Base-by-base conservation (phyloP, 2,329 filamentous ascomycete species). In the Colletotrichum magnum region DNA sequence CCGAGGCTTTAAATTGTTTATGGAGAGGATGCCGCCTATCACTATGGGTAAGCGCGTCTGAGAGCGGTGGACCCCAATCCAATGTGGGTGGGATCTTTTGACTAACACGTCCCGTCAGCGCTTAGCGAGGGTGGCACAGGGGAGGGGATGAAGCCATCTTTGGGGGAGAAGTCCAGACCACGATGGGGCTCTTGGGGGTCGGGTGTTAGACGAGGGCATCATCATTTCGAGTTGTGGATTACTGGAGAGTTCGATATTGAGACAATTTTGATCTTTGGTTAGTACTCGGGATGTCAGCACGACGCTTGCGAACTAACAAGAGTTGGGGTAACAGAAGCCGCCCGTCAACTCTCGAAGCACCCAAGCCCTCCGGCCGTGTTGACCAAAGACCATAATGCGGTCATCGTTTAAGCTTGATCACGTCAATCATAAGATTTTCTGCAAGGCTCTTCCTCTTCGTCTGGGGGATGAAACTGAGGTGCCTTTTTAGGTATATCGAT, bases 401-500 rank as follows among this genome's bases (percentile, higher is more conserved):
- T 51, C 16, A n/a, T 24, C 12, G 5, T 24, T 53, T 39, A 56
- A 56, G 51, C 26, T 60, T 18, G 36, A 47, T 53, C n/a, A 18
- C 41, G n/a, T 41, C 43, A 15, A 52, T 41, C 52, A 58, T 41
- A 9, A 68, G 26, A 48, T 53, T 21, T 32, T 12, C 39, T 36
- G 16, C 41, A 12, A 32, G 28, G 5, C 13, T 13, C 28, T 28
- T 15, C 9, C 24, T 32, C n/a, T 48, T 1, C 4, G 28, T n/a
- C 21, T 24, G 16, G 45, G 26, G 54, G 36, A n/a, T 21, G 28
- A 64, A 51, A 28, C 39, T 12, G 15, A 18, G 4, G 6, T 47
- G 6, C 36, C 13, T 52, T 24, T 64, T 48, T 62, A 16, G 65
- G 43, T 24, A 62, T 32, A 62, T 67, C 51, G 64, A 52, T 67